Base-by-base conservation (phyloP, 805 yeast genomes). In the Teunomyces pallodes region DNA sequence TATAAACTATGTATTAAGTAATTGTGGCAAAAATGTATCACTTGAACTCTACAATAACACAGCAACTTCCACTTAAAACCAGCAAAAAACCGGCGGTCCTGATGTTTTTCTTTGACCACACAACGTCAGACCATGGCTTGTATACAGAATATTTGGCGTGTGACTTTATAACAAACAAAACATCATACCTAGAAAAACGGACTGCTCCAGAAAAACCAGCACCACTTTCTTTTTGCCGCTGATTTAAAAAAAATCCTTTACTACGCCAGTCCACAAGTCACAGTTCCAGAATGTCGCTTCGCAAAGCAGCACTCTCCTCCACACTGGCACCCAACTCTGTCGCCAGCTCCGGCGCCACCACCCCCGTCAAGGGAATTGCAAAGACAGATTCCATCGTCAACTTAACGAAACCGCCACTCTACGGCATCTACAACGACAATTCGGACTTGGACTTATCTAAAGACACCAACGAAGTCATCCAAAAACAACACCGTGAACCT, bases 401-500 rank as follows among this genome's bases (percentile, higher is more conserved):
- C 51, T 64, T 80, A 52, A 79, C 82, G 29, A 75, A 72, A 54
- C 81, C 84, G 6, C 69, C 77, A 4, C 64, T 81, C 45, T 80
- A 74, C 56, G 76, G 79, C 1, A 69, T 80, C 36, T 81, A 77
- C 57, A 78, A 75, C 49, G 75, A 75, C 32, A 62, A 70, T n/a
- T 67, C 77, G 28, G 58, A 61, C 17, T 52, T 64, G 51, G 75
- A 65, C 60, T 66, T 68, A 51, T 24, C 41, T 16, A 38, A 38
- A 26, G 41, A 38, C 16, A 38, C 41, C 29, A 65, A 56, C 58
- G 61, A 53, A 46, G 69, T 54, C 35, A 51, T 50, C 30, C 60
- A 49, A 3, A 33, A 30, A 14, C 32, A 24, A 16, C 35, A 29
- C 14, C 28, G 14, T 7, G 35, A 27, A 20, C 35, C 33, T 2